Conservation (phyloP, 2,329 filamentous ascomycete species). For the Fusarium denticulatum region DNA sequence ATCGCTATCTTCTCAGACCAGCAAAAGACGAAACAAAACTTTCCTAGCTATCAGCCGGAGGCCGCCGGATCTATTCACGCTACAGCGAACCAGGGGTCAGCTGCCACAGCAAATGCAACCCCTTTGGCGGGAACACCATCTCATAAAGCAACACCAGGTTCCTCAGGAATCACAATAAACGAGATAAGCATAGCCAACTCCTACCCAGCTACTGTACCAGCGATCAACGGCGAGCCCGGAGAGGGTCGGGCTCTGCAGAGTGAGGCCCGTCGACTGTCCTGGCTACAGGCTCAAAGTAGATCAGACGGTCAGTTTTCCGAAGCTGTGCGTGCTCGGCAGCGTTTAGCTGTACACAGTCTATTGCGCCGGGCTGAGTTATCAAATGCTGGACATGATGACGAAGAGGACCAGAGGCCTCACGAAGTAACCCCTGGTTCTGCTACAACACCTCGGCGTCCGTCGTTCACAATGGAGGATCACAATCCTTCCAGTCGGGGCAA, state of each 20-base stretch:
- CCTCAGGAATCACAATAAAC: neutral
- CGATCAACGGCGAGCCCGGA: neutral
- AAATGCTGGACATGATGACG: neutral
- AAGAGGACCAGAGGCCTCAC: neutral
- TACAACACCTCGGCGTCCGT: neutral
- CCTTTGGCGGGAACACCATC: neutral
- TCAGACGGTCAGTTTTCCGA: neutral
- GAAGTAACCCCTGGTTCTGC: neutral
- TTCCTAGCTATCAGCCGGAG: neutral
- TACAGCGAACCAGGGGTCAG: neutral
- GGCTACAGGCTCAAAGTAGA: neutral
- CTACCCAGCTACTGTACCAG: neutral
- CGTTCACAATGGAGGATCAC: rapidly evolving
- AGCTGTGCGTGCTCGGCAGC: neutral
- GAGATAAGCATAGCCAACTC: neutral
- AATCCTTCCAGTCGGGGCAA: rapidly evolving
- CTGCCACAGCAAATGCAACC: neutral
- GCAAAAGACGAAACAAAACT: neutral
- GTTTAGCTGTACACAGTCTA: neutral
- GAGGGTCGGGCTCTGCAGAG: neutral
- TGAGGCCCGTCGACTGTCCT: neutral
- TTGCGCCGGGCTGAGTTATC: neutral
- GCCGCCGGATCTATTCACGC: neutral
- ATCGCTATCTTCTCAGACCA: neutral
- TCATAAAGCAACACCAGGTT: neutral